Evolutionary conservation across 257 asterid species (phyloP).

Genomic region (Lavandula angustifolia): DNA sequence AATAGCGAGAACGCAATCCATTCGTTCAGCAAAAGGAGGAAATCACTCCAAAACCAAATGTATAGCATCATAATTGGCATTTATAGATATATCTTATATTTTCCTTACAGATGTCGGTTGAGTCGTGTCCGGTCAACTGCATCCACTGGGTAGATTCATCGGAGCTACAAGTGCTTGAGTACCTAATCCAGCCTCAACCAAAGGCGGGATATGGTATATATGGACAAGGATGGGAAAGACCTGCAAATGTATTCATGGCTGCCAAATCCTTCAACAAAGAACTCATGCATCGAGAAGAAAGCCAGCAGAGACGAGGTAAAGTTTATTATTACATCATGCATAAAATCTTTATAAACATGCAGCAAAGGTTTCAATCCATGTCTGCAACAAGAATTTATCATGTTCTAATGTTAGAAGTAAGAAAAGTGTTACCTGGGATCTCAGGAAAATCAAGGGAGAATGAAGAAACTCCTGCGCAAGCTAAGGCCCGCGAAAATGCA

Average conservation of each 20-base stretch:
- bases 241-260: slow-evolving; percentile 58
- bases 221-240: slow-evolving; percentile 76
- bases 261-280: slow-evolving; percentile 56
- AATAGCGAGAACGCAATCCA: no score
- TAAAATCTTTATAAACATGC: neutral
- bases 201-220: slow-evolving; percentile 57
- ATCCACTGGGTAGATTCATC: slow-evolving; percentile 63
- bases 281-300: slow-evolving; percentile 26
- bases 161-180: slow-evolving; percentile 51
- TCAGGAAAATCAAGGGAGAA: slow-evolving; percentile 33
- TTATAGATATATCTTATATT: neutral
- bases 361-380: neutral
- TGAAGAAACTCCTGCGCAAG: slow-evolving; percentile 51
- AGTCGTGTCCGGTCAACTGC: slow-evolving; percentile 68
- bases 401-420: slow-evolving; percentile 11
- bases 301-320: slow-evolving; percentile 37
- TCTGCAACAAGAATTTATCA: neutral
- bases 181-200: slow-evolving; percentile 50
- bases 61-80: neutral
- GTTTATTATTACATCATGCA: neutral
- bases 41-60: neutral
- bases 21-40: no score
- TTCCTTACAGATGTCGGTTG: slow-evolving; percentile 46
- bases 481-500: slow-evolving; percentile 47
- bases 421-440: slow-evolving; percentile 9